Conservation (phyloP, 1,284 basidiomycete species). For the Chalciporus sp. region DNA sequence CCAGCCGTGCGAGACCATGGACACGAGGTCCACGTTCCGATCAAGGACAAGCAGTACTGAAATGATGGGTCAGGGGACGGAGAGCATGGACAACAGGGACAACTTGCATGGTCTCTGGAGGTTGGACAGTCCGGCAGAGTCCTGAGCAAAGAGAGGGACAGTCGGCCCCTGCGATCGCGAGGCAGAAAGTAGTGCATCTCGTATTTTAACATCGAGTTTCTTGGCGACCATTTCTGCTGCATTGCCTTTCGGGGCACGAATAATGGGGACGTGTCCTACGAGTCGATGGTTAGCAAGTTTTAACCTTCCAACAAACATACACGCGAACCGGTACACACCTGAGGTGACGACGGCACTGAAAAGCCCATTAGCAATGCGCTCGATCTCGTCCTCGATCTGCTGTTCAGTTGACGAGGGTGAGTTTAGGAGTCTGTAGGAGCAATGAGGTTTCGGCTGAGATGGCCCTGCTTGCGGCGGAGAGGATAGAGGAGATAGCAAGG, state of each 20-base stretch:
- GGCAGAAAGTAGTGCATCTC: slow-evolving; percentile 88
- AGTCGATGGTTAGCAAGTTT: not conserved
- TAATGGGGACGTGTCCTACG: slow-evolving; percentile 91
- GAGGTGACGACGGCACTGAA: slow-evolving; percentile 94
- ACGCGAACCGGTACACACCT: slow-evolving; percentile 50
- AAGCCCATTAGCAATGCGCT: slow-evolving; percentile 87
- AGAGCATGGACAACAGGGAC: not conserved
- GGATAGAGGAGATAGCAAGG: slow-evolving; percentile 63
- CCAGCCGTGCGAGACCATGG: slow-evolving; percentile 97
- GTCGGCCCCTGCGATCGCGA: slow-evolving; percentile 61
- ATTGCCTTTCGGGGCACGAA: slow-evolving; percentile 93
- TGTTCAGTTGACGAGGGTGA: slow-evolving; percentile 90
- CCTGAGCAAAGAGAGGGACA: slow-evolving; percentile 69
- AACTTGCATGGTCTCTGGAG: slow-evolving; percentile 82
- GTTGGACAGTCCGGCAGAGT: slow-evolving; percentile 69
- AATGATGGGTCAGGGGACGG: slow-evolving; percentile 11
- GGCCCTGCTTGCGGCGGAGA: slow-evolving; percentile 37
- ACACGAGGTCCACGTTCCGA: slow-evolving; percentile 93
- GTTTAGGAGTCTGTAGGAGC: slow-evolving; percentile 86
- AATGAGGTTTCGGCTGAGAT: slow-evolving; percentile 39
- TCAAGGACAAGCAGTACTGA: slow-evolving; percentile 92
- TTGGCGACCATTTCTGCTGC: slow-evolving; percentile 98
- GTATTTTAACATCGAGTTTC: slow-evolving; percentile 90
- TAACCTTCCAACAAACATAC: not conserved
- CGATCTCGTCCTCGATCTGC: slow-evolving; percentile 92